Conservation (phyloP, 2,329 filamentous ascomycete species). For the Periconia sp. region DNA sequence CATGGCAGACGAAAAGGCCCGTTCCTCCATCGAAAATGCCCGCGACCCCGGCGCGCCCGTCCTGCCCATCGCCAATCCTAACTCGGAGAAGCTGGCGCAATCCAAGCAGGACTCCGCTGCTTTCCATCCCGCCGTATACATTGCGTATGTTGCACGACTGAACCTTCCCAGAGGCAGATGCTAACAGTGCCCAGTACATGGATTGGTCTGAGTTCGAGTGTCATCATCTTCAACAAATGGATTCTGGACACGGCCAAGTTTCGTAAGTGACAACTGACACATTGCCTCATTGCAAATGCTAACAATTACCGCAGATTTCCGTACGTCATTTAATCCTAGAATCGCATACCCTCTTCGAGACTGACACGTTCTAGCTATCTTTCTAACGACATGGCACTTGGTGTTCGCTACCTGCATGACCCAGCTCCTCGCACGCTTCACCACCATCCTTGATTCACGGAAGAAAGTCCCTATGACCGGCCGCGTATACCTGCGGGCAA, state of each 20-base stretch:
- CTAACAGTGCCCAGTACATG: slow-evolving; percentile 68
- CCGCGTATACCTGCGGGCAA: slow-evolving; percentile 88
- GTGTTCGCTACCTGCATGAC: slow-evolving; percentile 93
- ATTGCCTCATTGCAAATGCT: slow-evolving; percentile 25
- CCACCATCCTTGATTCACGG: slow-evolving; percentile 86
- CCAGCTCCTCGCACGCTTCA: slow-evolving; percentile 89
- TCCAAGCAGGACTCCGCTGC: slow-evolving; percentile 62
- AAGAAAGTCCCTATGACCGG: slow-evolving; percentile 98
- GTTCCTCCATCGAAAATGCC: slow-evolving; percentile 78
- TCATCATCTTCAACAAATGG: slow-evolving; percentile 99
- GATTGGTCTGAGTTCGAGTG: slow-evolving; percentile 90
- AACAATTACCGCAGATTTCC: slow-evolving; percentile 50
- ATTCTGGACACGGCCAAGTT: slow-evolving; percentile 87
- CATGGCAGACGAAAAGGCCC: slow-evolving; percentile 78
- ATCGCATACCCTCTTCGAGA: slow-evolving; percentile 24
- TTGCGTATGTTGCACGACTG: slow-evolving; percentile 64
- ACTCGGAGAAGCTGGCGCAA: slow-evolving; percentile 69
- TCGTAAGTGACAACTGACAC: slow-evolving; percentile 60
- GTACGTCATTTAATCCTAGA: slow-evolving; percentile 46
- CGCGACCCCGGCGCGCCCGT: slow-evolving; percentile 67
- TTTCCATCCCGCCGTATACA: slow-evolving; percentile 85
- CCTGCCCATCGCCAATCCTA: slow-evolving; percentile 81
- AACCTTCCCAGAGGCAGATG: slow-evolving; percentile 4
- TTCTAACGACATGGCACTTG: slow-evolving; percentile 90
- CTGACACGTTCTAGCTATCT: slow-evolving; percentile 64